Conservation (phyloP, 495 filamentous ascomycete species). For the Parmelia sp. region DNA sequence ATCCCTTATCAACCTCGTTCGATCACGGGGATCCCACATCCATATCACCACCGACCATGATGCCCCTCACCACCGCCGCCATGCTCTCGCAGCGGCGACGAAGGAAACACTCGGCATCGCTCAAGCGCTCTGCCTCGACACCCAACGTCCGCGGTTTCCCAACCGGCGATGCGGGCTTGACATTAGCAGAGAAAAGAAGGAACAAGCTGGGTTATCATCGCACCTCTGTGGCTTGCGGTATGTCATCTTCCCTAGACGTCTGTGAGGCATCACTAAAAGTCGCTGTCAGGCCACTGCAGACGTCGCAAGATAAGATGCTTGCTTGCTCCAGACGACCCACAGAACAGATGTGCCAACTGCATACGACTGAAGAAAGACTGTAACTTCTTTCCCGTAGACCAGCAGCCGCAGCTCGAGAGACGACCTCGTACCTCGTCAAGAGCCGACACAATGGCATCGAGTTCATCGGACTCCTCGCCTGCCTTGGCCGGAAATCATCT, state of each 20-base stretch:
- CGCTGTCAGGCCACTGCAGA: constrained; percentile 73
- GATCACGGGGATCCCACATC: constrained; percentile 15
- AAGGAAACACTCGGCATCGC: constrained; percentile 21
- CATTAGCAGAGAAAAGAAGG: constrained; percentile 72
- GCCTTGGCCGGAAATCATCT: constrained; percentile 29
- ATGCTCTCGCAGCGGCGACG: constrained; percentile 24
- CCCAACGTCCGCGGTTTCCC: constrained; percentile 54
- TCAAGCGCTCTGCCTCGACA: constrained; percentile 61
- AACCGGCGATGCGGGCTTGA: constrained; percentile 41
- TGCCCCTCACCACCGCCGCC: constrained; percentile 18
- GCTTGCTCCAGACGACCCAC: constrained; percentile 65
- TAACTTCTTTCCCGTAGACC: constrained; percentile 88
- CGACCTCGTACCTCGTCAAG: constrained; percentile 43
- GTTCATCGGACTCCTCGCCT: constrained; percentile 42
- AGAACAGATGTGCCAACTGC: constrained; percentile 89
- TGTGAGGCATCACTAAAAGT: constrained; percentile 20
- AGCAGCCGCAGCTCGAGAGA: constrained; percentile 59
- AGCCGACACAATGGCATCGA: constrained; percentile 38
- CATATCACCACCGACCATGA: constrained; percentile 21
- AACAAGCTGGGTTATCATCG: constrained; percentile 98
- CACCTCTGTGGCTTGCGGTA: constrained; percentile 95
- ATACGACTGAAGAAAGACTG: constrained; percentile 95
- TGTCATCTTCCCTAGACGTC: constrained; percentile 8
- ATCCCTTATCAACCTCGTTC: constrained; percentile 16
- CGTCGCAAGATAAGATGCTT: constrained; percentile 93